Percentiles rank a stretch among this genome's conserved stretches.
Conservation (phyloP, 164 flowering plant genomes). For the Vitis cinerea region DNA sequence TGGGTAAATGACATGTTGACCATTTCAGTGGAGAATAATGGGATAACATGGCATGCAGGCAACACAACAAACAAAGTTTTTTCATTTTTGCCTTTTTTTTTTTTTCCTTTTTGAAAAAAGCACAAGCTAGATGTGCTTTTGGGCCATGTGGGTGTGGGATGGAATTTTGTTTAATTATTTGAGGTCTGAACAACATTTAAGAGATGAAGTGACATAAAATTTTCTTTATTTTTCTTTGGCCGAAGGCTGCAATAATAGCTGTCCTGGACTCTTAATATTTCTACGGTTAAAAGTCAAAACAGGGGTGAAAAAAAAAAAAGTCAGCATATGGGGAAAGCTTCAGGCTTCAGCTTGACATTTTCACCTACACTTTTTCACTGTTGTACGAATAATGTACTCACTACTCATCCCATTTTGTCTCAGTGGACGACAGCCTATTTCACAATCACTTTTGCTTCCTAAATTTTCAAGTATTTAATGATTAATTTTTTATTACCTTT, state of each 20-base stretch:
- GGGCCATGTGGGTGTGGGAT: no score
- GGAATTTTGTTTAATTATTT: no score
- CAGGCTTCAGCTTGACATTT: not conserved
- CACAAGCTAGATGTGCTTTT: no score
- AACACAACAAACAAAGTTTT: no score
- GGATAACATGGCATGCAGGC: not conserved
- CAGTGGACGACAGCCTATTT: not conserved
- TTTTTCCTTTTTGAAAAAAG: no score
- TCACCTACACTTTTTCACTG: not conserved
- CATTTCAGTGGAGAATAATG: not conserved
- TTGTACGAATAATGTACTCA: not conserved
- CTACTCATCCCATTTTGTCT: not conserved
- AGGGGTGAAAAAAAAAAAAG: not conserved
- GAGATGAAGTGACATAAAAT: not conserved
- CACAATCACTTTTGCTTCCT: no score
- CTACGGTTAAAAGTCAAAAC: not conserved
- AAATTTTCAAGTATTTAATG: no score
- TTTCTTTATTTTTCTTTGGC: not conserved
- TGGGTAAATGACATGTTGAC: not conserved
- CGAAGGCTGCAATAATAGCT: constrained; percentile 1
- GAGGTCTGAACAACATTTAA: no score
- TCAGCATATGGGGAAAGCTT: not conserved
- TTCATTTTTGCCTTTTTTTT: no score
- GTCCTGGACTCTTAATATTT: not conserved
- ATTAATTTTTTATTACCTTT: no score